A percentile compares a stretch with the other conserved stretches of the same genome.
Conservation (phyloP, 116 monocot genomes). For the Posidonia oceanica region DNA sequence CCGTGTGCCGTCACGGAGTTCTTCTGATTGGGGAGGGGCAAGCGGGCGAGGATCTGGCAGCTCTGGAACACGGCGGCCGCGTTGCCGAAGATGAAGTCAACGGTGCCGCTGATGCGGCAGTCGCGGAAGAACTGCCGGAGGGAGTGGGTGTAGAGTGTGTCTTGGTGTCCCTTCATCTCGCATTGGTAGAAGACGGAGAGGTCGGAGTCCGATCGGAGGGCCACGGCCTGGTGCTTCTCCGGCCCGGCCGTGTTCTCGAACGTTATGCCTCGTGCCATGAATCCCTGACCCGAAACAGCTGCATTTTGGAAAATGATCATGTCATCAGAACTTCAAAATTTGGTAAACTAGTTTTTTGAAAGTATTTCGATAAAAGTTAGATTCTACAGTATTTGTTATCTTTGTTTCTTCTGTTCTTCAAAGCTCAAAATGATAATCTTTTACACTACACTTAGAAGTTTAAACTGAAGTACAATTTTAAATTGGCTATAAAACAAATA, state of each 20-base stretch:
- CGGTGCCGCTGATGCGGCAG: slow-evolving; percentile 52
- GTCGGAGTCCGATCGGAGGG: slow-evolving; percentile 42
- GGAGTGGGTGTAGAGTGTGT: slow-evolving; percentile 81
- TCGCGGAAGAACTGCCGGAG: slow-evolving; percentile 84
- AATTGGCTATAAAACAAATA: too few relatives aligned
- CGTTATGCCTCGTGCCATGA: slow-evolving; percentile 53
- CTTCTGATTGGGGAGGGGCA: slow-evolving; percentile 44
- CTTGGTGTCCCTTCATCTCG: slow-evolving; percentile 53
- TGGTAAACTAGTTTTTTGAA: too few relatives aligned
- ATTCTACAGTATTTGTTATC: too few relatives aligned
- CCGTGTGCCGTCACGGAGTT: slow-evolving; percentile 77
- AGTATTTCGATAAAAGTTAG: neutral
- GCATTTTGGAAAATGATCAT: neutral
- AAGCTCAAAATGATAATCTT: too few relatives aligned
- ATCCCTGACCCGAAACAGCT: slow-evolving; percentile 55
- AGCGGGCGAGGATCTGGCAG: slow-evolving; percentile 32
- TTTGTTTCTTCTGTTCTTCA: too few relatives aligned
- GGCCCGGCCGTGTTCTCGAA: slow-evolving; percentile 76
- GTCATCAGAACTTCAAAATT: neutral
- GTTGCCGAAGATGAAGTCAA: slow-evolving; percentile 80
- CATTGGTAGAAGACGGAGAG: slow-evolving; percentile 49
- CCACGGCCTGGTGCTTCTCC: slow-evolving; percentile 72
- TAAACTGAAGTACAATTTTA: too few relatives aligned
- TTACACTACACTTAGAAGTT: too few relatives aligned
- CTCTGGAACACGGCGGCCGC: slow-evolving; percentile 73